A percentile compares a stretch with the other conserved stretches of the same genome.
These are phyloP conservation scores for Alloteropsis semialata DNA, from an alignment of 176 grass and related monocot species.

Conservation along the genomic window DNA sequence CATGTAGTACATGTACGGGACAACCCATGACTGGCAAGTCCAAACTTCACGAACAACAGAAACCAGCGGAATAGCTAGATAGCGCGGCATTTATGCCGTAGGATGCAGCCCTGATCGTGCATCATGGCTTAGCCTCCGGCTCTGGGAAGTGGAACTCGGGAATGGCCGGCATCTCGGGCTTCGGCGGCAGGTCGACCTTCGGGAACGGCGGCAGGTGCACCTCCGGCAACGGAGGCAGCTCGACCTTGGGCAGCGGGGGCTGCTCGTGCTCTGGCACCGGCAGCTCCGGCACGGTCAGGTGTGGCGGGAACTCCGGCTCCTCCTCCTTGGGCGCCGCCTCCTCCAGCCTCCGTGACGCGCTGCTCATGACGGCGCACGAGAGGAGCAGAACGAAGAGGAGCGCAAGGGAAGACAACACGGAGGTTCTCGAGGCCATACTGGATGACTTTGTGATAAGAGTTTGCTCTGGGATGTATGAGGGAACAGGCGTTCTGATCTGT, in stretches of 20 bases:
- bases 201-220: constrained; percentile 1
- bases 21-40: background rate
- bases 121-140: constrained; percentile 25
- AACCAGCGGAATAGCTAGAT: background rate
- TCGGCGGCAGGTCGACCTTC: background rate
- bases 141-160: constrained; percentile 27
- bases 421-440: background rate
- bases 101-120: background rate
- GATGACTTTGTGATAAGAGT: background rate
- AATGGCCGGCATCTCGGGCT: background rate
- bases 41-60: background rate
- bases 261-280: constrained; percentile 21
- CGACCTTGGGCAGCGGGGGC: constrained; percentile 30
- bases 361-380: background rate
- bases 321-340: background rate
- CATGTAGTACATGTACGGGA: no score
- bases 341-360: background rate
- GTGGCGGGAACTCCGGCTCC: constrained; percentile 4
- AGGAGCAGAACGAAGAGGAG: constrained; percentile 1
- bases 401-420: background rate
- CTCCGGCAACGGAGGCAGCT: constrained; percentile 31
- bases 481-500: background rate
- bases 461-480: background rate
- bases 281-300: constrained; percentile 22
- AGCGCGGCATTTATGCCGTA: background rate